Base-by-base conservation (phyloP, 345 rosid genomes). In the Brassica cretica region DNA sequence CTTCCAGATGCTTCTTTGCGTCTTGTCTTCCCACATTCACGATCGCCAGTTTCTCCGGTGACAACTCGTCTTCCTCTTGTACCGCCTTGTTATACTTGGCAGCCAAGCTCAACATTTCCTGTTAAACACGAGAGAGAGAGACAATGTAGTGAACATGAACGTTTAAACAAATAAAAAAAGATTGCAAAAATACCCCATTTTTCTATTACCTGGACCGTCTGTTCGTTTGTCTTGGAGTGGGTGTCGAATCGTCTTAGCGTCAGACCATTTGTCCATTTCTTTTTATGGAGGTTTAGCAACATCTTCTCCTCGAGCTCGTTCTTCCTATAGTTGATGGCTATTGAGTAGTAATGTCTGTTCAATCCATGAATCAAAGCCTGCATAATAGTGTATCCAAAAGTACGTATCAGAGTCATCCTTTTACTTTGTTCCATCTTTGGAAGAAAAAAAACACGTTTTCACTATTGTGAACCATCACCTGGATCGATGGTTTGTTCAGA, bases 311-410 rank as follows among this genome's bases (percentile, higher is more conserved):
- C 98, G 0, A 94, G 97, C 79, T 94, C 98, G 76, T 94, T 92
- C 85, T 92, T 94, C 77, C 98, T 86, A 76, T 94, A 95, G 84
- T 95, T 95, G 80, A 95, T 95, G 70, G 98, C 98, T 83, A 95
- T 95, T 3, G 99, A 95, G 84, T 95, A 93, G 66, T 95, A 95
- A 79, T 95, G 99, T 79, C 99, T 84, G 85, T 95, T 95, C 88
- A 93, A 81, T 53, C 98, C 99, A 82, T 93, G 99, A 74, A 95
- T 95, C 89, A 95, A 83, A n/a, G 99, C 99, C 99, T 96, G 87
- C 61, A 16, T 63, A 44, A 11, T 30, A 35, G 33, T 64, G 33
- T 64, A 75, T 62, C 32, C 61, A 84, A 59, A 65, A 30, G 55
- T 1, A 53, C 46, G 66, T 2, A 56, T 67, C 19, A 82, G 81